Base-by-base conservation (phyloP, 2,329 filamentous ascomycete species). In the Harringtonia aguacate region DNA sequence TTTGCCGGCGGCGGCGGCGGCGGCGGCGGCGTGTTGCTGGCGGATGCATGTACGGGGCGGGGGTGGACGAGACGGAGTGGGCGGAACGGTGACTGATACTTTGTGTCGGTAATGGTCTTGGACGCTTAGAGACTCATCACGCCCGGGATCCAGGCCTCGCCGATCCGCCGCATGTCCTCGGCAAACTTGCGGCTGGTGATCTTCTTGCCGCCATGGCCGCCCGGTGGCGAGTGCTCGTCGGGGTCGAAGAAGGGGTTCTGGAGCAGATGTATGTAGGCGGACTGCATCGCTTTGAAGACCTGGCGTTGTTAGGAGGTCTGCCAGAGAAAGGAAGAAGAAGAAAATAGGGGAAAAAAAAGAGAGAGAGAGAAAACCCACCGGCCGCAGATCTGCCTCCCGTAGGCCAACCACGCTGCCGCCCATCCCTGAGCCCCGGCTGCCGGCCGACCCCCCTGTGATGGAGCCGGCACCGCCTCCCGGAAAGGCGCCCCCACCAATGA, bases 191-290 rank as follows among this genome's bases (percentile, higher is more conserved):
- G 77, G 61, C 88, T 95, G 42, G 78, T 84, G 52, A 97, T 95
- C 58, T 81, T 81, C 59, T 79, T 75, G 4, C 76, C 76, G 1
- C 72, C 70, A 22, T 61, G 61, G 1, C 72, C 74, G 1, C 61
- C 61, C 4, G 67, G 60, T 39, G 83, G 84, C 50, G 75, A 75
- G 61, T 89, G 81, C 55, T 90, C 84, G 58, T 95, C 88, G 10
- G 90, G 90, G 38, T 84, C 80, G 62, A 89, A 97, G 64, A 98
- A 98, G 0, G 90, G 90, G 57, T 98, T 97, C 63, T 95, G 84
- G 52, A 97, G 67, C 41, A 98, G 68, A 49, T 79, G 71, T 46
- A 97, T 84, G 56, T 95, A 98, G 27, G 90, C 88, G n/a, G 76
- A 81, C 66, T 97, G 92, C 64, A 98, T 77, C 24, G 89, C 88